Evolutionary conservation across 1,284 basidiomycete species (phyloP).

Genomic region (Sanghuangporus sanghuang): DNA sequence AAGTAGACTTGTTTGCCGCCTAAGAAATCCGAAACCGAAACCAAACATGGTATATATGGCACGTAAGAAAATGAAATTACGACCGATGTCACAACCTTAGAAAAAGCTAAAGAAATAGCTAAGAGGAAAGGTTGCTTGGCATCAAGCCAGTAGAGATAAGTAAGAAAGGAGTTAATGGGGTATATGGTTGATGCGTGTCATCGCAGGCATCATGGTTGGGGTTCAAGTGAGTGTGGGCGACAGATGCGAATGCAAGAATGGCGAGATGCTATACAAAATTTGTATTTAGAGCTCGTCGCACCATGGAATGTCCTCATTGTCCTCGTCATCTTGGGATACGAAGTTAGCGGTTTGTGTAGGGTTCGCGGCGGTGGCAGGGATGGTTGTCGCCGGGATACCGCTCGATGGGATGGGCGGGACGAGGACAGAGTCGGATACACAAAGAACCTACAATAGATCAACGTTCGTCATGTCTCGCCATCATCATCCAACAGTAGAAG

Average conservation of each 20-base stretch:
- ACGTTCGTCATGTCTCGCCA: neutral
- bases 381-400: slow-evolving; percentile 29
- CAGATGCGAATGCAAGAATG: neutral
- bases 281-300: slow-evolving; percentile 42
- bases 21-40: neutral
- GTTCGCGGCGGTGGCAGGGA: slow-evolving; percentile 30
- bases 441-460: slow-evolving; percentile 41
- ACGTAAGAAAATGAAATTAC: slow-evolving; percentile 1
- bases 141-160: neutral
- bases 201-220: neutral
- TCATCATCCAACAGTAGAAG: neutral
- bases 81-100: slow-evolving; percentile 2
- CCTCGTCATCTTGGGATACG: slow-evolving; percentile 26
- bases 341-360: slow-evolving; percentile 23
- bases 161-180: neutral
- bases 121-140: neutral
- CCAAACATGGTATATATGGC: slow-evolving; percentile 7
- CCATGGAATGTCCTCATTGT: slow-evolving; percentile 48
- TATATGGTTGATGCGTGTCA: neutral
- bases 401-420: slow-evolving; percentile 36
- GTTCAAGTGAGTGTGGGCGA: neutral
- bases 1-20: too few species aligned
- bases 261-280: neutral
- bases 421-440: slow-evolving; percentile 33
- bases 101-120: neutral